Percentiles rank a stretch among this genome's conserved stretches.
Evolutionary conservation across 1,139 yeast species (phyloP).

Genomic region (Kodamaea alishanica): DNA sequence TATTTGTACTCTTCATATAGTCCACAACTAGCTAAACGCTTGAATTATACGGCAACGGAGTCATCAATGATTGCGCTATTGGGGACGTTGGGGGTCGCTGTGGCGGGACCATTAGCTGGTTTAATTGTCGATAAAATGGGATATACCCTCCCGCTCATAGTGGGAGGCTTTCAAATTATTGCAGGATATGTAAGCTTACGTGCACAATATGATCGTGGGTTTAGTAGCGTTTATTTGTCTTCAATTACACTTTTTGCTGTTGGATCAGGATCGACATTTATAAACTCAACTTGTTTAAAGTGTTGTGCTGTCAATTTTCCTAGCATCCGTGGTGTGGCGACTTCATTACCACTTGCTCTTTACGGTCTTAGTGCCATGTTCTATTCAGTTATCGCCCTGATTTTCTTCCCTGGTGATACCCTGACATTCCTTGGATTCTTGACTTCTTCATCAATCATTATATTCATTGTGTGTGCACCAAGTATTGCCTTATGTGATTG

Average conservation of each 20-base stretch:
- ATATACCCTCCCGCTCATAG: constrained; percentile 38
- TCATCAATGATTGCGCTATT: constrained; percentile 54
- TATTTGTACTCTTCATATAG: constrained; percentile 60
- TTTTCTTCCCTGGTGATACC: constrained; percentile 50
- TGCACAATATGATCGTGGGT: constrained; percentile 36
- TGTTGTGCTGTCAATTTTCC: constrained; percentile 60
- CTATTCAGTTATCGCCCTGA: constrained; percentile 47
- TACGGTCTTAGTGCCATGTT: constrained; percentile 60
- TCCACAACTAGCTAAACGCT: constrained; percentile 56
- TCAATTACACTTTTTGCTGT: constrained; percentile 38
- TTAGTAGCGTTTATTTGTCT: constrained; percentile 31
- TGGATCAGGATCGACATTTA: constrained; percentile 55
- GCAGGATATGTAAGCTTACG: constrained; percentile 47
- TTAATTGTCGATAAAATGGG: constrained; percentile 54
- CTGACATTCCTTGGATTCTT: constrained; percentile 47
- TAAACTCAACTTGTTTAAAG: constrained; percentile 51
- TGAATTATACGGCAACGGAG: constrained; percentile 51
- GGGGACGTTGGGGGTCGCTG: constrained; percentile 58
- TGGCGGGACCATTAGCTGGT: constrained; percentile 59
- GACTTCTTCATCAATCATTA: constrained; percentile 36
- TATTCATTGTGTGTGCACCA: constrained; percentile 46
- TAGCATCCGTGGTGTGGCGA: constrained; percentile 54
- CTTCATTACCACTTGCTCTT: constrained; percentile 56
- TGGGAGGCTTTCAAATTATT: constrained; percentile 44
- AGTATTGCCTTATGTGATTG: constrained; percentile 43